A percentile compares a stretch with the other conserved stretches of the same genome.
These are phyloP conservation scores for Solanum pinnatisectum DNA, from an alignment of 257 asterid genomes.

Conservation along the genomic window DNA sequence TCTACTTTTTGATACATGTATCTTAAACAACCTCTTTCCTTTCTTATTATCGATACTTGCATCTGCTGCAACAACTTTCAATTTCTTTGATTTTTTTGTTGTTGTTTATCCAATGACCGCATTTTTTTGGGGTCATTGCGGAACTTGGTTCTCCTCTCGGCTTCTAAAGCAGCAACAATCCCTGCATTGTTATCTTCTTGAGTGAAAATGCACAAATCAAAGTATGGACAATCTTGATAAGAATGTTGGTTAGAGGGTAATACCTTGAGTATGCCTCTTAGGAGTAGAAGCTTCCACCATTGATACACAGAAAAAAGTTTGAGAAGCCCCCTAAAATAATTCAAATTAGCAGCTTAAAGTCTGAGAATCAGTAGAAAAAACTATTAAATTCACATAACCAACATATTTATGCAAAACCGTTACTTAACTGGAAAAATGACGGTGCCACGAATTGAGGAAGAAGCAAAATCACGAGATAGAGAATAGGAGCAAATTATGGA, in stretches of 20 bases:
- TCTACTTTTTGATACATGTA: not conserved
- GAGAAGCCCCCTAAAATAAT: not conserved
- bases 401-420: not conserved
- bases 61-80: not conserved
- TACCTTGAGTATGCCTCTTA: not conserved
- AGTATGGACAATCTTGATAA: not conserved
- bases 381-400: not conserved
- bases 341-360: not conserved
- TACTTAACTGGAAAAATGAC: not conserved
- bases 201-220: not conserved
- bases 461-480: not conserved
- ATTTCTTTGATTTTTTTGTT: not conserved
- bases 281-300: not conserved
- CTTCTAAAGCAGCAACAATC: not conserved
- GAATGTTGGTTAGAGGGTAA: not conserved
- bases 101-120: not conserved
- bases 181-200: not conserved
- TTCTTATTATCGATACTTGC: not conserved
- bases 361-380: not conserved
- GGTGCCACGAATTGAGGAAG: not conserved
- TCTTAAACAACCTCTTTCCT: not conserved
- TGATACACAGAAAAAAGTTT: not conserved
- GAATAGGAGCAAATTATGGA: not conserved
- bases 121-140: not conserved
- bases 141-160: not conserved